These are phyloP conservation scores for Pseudoneurospora amorphoporcata DNA, from an alignment of 495 filamentous ascomycete species.

Conservation along the genomic window DNA sequence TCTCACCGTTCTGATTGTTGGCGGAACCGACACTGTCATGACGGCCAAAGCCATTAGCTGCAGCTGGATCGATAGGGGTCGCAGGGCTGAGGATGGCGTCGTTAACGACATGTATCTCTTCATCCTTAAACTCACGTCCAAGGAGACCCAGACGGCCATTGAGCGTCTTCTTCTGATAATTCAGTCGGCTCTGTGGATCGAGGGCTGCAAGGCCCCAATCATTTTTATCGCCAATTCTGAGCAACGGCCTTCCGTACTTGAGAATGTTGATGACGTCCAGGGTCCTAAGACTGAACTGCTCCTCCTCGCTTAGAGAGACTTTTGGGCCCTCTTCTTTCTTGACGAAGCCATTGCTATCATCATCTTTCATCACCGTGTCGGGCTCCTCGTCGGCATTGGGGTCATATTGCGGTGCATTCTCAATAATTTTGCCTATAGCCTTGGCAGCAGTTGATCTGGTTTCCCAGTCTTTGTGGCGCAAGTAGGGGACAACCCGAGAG, in stretches of 20 bases:
- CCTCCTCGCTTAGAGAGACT: background rate
- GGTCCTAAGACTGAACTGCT: constrained; percentile 54
- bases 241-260: constrained; percentile 66
- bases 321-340: constrained; percentile 39
- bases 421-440: constrained; percentile 83
- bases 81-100: constrained; percentile 28
- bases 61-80: constrained; percentile 30
- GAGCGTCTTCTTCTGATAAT: constrained; percentile 83
- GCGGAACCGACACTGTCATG: constrained; percentile 20
- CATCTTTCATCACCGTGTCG: constrained; percentile 39
- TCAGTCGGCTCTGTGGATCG: constrained; percentile 68
- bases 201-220: constrained; percentile 73
- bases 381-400: constrained; percentile 55
- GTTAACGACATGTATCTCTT: constrained; percentile 50
- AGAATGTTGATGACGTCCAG: constrained; percentile 74
- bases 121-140: constrained; percentile 70
- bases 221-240: constrained; percentile 65
- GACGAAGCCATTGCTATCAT: constrained; percentile 25
- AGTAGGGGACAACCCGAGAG: constrained; percentile 88
- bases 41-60: constrained; percentile 32
- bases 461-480: constrained; percentile 90
- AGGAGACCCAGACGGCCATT: constrained; percentile 69
- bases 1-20: constrained; percentile 42
- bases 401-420: constrained; percentile 79
- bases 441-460: constrained; percentile 84